phyloP scores from a whole-genome alignment of 768 basidiomycete genomes.

The Boletus coccyginus region DNA sequence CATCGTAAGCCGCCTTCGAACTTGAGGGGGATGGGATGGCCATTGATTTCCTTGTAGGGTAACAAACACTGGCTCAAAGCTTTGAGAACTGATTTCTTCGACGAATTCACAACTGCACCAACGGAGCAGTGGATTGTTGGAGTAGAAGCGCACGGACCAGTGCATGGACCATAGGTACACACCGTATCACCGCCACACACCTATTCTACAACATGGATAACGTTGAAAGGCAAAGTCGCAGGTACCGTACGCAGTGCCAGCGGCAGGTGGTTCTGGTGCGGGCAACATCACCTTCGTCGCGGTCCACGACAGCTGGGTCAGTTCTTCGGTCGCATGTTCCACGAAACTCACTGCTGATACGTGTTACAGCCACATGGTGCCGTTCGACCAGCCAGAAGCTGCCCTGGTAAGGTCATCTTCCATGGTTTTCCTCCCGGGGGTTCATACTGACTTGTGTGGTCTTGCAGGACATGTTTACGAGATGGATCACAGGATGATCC shows the following conservation, averaged over 20 bases:
- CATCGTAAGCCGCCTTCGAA: constrained; percentile 42
- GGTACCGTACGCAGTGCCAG: constrained; percentile 74
- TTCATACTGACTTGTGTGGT: not conserved
- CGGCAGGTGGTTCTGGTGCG: constrained; percentile 56
- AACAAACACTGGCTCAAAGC: constrained; percentile 73
- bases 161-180: too few relatives aligned
- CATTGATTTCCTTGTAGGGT: constrained; percentile 41
- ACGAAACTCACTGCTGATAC: not conserved
- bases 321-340: constrained; percentile 20
- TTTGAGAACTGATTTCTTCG: constrained; percentile 58
- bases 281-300: constrained; percentile 86
- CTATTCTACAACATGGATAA: too few relatives aligned
- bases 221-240: constrained; percentile 48
- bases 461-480: constrained; percentile 54
- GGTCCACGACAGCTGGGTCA: constrained; percentile 78
- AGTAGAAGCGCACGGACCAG: too few relatives aligned
- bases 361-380: constrained; percentile 75
- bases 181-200: too few relatives aligned
- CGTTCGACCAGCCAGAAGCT: constrained; percentile 86
- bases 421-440: not conserved
- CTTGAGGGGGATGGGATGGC: not conserved
- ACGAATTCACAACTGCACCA: constrained; percentile 53
- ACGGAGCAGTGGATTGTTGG: constrained; percentile 59
- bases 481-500: constrained; percentile 57
- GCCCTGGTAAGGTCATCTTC: constrained; percentile 55